Conservation (phyloP, 2,329 filamentous ascomycete genomes). For the Periconia sp. region DNA sequence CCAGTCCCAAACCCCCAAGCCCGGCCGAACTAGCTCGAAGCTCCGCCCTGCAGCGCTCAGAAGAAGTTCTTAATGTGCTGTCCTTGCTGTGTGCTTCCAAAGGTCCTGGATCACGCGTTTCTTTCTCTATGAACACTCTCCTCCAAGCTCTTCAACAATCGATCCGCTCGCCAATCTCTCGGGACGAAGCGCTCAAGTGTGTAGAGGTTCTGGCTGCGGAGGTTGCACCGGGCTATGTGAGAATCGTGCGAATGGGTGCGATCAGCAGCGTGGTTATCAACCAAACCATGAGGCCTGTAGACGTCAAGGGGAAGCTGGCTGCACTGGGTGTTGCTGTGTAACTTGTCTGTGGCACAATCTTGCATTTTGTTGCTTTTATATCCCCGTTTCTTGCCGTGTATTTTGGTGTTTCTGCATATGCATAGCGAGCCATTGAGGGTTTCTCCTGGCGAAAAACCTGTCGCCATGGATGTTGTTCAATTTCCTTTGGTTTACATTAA, state of each 20-base stretch:
- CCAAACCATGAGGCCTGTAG: slow-evolving; percentile 32
- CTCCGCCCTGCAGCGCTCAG: slow-evolving; percentile 50
- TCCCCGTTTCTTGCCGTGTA: not conserved
- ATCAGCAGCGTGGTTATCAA: slow-evolving; percentile 50
- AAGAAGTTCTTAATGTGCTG: slow-evolving; percentile 49
- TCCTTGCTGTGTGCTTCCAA: slow-evolving; percentile 44
- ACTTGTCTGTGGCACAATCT: not conserved
- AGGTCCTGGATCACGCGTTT: slow-evolving; percentile 36
- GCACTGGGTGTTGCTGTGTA: slow-evolving; percentile 25
- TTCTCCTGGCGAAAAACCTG: not conserved
- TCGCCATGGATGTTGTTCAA: not conserved
- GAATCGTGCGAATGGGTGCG: slow-evolving; percentile 39
- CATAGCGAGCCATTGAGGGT: not conserved
- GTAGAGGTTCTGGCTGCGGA: slow-evolving; percentile 48
- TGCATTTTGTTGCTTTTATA: not conserved
- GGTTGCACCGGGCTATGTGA: slow-evolving; percentile 48
- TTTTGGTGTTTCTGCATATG: not conserved
- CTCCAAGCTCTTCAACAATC: slow-evolving; percentile 49
- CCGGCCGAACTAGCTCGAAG: slow-evolving; percentile 48
- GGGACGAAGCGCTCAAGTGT: slow-evolving; percentile 48
- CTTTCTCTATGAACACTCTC: slow-evolving; percentile 48
- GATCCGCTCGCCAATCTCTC: slow-evolving; percentile 49
- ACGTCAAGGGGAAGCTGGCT: slow-evolving; percentile 35
- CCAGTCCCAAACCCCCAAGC: slow-evolving; percentile 42
- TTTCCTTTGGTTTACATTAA: not conserved